phyloP scores from a whole-genome alignment of 805 yeast genomes.

The Starmerella scarabaei region DNA sequence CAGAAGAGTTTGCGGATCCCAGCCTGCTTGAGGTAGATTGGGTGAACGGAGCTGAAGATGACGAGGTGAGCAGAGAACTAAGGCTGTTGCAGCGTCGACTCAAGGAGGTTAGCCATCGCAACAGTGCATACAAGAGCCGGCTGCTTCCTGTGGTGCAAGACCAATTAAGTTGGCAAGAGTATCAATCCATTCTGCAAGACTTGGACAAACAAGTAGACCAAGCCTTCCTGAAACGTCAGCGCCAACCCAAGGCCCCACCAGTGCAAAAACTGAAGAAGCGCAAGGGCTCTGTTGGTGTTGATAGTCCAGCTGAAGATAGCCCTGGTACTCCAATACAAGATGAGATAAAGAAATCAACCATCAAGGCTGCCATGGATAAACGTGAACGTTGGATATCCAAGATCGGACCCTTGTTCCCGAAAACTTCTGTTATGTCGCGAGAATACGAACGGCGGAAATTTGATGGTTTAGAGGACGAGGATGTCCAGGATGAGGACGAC shows the following conservation, averaged over 20 bases:
- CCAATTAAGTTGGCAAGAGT: slow-evolving; percentile 91
- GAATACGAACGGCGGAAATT: slow-evolving; percentile 57
- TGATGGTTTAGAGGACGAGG: slow-evolving; percentile 33
- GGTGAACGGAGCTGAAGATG: slow-evolving; percentile 77
- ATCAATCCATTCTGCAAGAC: slow-evolving; percentile 77
- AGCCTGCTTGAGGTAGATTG: slow-evolving; percentile 42
- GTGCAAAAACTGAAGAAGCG: slow-evolving; percentile 40
- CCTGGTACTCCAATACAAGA: slow-evolving; percentile 2
- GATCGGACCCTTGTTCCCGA: slow-evolving; percentile 73
- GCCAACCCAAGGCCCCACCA: slow-evolving; percentile 43
- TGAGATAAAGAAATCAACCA: slow-evolving; percentile 43
- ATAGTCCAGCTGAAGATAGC: slow-evolving; percentile 10
- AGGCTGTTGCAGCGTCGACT: slow-evolving; percentile 59
- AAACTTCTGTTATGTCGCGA: slow-evolving; percentile 57
- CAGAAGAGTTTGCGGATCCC: slow-evolving; percentile 20
- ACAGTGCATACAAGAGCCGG: slow-evolving; percentile 51
- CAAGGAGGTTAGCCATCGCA: slow-evolving; percentile 45
- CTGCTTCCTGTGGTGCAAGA: slow-evolving; percentile 67
- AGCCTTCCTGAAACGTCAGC: slow-evolving; percentile 69
- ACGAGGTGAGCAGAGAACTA: slow-evolving; percentile 78
- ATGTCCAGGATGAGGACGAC: slow-evolving; percentile 29
- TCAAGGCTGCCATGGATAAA: slow-evolving; percentile 70
- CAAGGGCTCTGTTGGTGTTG: slow-evolving; percentile 4
- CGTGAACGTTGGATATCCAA: slow-evolving; percentile 76
- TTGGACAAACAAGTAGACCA: slow-evolving; percentile 94